Conservation (phyloP, 192 early-diverging fungal genomes). For the Podila verticillata region DNA sequence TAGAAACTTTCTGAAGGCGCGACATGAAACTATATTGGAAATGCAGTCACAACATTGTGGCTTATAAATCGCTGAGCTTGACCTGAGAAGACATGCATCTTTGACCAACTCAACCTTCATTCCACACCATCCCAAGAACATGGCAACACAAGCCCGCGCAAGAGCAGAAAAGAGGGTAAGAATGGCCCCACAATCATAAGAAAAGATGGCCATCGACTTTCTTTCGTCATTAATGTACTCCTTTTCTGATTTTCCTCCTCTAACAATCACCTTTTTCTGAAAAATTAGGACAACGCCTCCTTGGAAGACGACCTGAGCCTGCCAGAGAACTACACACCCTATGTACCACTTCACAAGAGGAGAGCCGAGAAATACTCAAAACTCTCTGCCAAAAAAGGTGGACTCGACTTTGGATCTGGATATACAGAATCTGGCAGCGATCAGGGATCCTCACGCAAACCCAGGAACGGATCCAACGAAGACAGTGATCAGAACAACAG, state of each 20-base stretch:
- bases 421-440: neutral
- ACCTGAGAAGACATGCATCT: too few species aligned
- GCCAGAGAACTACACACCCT: slow-evolving; percentile 75
- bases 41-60: too few species aligned
- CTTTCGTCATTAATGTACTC: neutral
- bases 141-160: neutral
- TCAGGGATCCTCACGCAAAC: slow-evolving; percentile 38
- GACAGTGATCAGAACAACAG: slow-evolving; percentile 53
- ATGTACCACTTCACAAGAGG: slow-evolving; percentile 77
- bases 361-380: slow-evolving; percentile 64
- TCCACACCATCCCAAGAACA: neutral
- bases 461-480: slow-evolving; percentile 50
- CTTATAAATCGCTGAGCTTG: too few species aligned
- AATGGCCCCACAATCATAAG: neutral
- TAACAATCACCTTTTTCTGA: neutral
- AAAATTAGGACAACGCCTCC: neutral
- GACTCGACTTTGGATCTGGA: slow-evolving; percentile 31
- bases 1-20: too few species aligned
- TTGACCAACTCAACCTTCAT: too few species aligned
- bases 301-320: slow-evolving; percentile 32
- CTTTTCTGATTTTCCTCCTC: neutral
- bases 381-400: slow-evolving; percentile 39
- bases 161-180: slow-evolving; percentile 6
- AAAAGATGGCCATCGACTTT: neutral
- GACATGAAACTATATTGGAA: too few species aligned